Evolutionary conservation across 768 basidiomycete species (phyloP), one percentile per base, ranked within the genome.

Genomic region (Boletus sp.): DNA sequence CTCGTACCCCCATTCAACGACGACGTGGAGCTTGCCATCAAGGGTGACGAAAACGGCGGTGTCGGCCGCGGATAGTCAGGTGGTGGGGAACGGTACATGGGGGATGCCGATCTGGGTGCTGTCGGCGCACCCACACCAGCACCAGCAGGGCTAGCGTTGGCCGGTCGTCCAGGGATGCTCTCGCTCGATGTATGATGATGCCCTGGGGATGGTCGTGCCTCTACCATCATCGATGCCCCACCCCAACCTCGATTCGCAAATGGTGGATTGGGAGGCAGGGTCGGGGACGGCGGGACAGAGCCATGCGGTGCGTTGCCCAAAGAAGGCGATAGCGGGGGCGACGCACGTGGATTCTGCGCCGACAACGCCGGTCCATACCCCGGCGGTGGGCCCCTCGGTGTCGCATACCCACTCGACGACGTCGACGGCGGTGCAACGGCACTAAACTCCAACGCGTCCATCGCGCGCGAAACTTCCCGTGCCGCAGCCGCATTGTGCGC

Each of bases 401-500:
- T 58, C 11, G 44, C 43, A 49, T 62, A 63, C 17, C 56, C 59
- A 27, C 51, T 58, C 21, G 54, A 29, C 5, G 60, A n/a, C 0
- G n/a, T 50, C 14, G 51, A 38, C 4, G 58, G 23, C 2, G 64
- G 57, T 14, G 55, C 52, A 46, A 65, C 63, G 1, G 75, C 65
- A 51, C 59, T 70, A 56, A 76, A 78, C 53, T 73, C 76, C 17
- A 88, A 69, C 19, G 81, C 75, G 52, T 87, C 83, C 46, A 88
- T 61, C 63, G 88, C 88, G 13, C 81, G 78, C 13, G 79, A 79
- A 1, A 90, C 77, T 65, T 87, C 87, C 17, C 82, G 77, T 5
- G 86, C 86, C 27, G 84, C 87, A 17, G 87, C 88, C 1, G 80
- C 82, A 59, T 85, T 82, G 29, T 81, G 75, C n/a, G 74, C 75